These are phyloP conservation scores for Sabuloglossum arenarium DNA, from an alignment of 495 filamentous ascomycete species.

Conservation along the genomic window DNA sequence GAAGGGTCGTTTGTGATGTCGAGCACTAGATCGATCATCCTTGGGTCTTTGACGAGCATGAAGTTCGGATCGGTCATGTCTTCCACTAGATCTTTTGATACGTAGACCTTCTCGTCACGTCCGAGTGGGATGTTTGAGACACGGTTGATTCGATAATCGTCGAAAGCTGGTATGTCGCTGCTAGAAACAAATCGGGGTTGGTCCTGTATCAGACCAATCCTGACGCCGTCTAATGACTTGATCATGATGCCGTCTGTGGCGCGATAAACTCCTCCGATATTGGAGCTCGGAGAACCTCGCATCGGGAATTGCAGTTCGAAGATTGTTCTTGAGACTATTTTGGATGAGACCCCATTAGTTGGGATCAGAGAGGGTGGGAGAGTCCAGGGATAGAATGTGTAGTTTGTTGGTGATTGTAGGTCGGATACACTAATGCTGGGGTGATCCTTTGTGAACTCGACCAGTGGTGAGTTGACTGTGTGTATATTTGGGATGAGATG, in stretches of 20 bases:
- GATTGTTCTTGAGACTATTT: conserved; percentile 36
- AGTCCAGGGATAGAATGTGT: conserved; percentile 87
- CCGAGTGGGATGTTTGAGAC: conserved; percentile 67
- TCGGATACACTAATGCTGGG: conserved; percentile 34
- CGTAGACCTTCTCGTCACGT: conserved; percentile 72
- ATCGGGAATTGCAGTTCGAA: conserved; percentile 67
- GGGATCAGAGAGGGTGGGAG: conserved; percentile 55
- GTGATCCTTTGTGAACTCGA: conserved; percentile 28
- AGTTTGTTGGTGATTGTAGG: conserved; percentile 44
- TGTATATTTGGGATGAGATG: conserved; percentile 46
- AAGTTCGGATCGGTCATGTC: conserved; percentile 69
- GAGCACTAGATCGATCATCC: conserved; percentile 50
- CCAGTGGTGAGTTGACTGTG: conserved; percentile 28
- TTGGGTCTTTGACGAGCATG: conserved; percentile 48
- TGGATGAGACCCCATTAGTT: conserved; percentile 47
- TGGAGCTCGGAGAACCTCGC: not conserved
- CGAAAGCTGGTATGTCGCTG: conserved; percentile 16
- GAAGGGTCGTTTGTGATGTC: conserved; percentile 15
- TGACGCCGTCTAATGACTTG: conserved; percentile 56
- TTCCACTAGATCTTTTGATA: conserved; percentile 54
- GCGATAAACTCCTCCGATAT: conserved; percentile 28
- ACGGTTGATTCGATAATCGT: conserved; percentile 47
- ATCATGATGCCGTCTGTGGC: conserved; percentile 57
- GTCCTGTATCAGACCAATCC: conserved; percentile 50
- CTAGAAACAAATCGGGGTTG: conserved; percentile 8